Evolutionary conservation across 768 basidiomycete genomes (phyloP), one percentile per base, ranked within the genome.

Genomic region (Russula brevipes): DNA sequence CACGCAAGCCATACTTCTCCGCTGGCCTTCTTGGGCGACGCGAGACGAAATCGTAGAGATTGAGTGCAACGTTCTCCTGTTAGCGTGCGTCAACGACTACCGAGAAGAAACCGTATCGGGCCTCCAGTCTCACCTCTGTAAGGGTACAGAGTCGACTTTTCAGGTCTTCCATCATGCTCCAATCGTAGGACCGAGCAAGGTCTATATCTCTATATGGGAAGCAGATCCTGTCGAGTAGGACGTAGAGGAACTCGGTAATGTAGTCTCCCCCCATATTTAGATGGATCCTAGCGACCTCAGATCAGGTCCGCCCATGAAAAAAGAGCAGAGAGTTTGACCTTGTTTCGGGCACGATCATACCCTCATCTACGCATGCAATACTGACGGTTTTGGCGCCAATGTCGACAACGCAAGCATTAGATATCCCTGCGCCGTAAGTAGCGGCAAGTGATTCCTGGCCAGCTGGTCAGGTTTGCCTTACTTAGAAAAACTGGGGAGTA

Each of bases 301-400:
- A 17, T 45, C 38, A 36, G 51, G 24, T 19, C 16, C 24, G 33
- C 14, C n/a, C 7, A 42, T 1, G 45, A n/a, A 36, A 19, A n/a
- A 19, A 3, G 35, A 54, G 2, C 14, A 2, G 44, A 61, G 35
- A 19, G 14, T 63, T 76, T 49, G 69, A 91, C 94, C 95, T 83
- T 2, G 94, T 93, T 69, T 99, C 97, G 5, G 87, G 72, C 35
- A 94, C 76, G 24, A 99, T 83, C 54, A 94, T 72, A 2, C 97
- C 97, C 69, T 99, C 97, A 61, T 98, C 97, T 2, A 98, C 89
- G 71, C 95, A 98, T 0, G 94, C 86, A 46, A 99, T 84, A 63
- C 84, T 92, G 1, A 91, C 94, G 59, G 81, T 84, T 16, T 79
- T 81, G 12, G 96, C 90, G 3, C 97, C 97, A 55, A 98, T 87